phyloP scores from a whole-genome alignment of 345 rosid genomes.

The Salix koriyanagi region DNA sequence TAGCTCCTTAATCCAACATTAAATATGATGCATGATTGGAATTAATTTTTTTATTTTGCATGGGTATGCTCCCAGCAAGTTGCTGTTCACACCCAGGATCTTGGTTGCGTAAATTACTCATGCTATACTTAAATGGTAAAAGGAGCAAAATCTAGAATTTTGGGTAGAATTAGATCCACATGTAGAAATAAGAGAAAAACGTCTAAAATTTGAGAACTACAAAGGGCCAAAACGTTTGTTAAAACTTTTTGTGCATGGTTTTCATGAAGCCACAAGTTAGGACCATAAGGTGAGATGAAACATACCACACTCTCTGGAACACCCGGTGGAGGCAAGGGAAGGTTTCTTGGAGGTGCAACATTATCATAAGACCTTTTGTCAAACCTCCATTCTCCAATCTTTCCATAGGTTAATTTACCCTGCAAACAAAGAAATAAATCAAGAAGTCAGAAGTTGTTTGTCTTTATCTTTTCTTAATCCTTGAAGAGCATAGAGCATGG shows the following conservation, averaged over 20 bases:
- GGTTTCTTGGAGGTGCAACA: constrained; percentile 71
- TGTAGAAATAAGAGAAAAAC: neutral
- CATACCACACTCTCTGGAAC: constrained; percentile 96
- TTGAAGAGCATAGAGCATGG: neutral
- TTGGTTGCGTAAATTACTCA: neutral
- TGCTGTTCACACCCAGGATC: neutral
- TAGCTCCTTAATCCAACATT: neutral
- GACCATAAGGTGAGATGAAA: constrained; percentile 4
- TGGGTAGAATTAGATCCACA: neutral
- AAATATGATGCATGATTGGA: neutral
- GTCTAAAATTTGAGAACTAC: neutral
- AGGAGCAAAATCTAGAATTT: neutral
- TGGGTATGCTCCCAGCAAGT: neutral
- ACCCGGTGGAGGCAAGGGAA: constrained; percentile 87
- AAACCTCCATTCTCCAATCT: constrained; percentile 93
- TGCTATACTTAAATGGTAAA: neutral
- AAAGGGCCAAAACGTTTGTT: neutral
- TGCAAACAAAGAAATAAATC: constrained; percentile 24
- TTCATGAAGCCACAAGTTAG: neutral
- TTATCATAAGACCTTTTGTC: constrained; percentile 75
- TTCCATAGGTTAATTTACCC: constrained; percentile 89
- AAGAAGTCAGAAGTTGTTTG: constrained; percentile 8
- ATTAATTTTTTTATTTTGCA: neutral
- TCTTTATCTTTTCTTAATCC: neutral
- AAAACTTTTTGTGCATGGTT: neutral